These are phyloP conservation scores for Pythium graminicola DNA, from an alignment of 352 stramenopile species.

Conservation along the genomic window DNA sequence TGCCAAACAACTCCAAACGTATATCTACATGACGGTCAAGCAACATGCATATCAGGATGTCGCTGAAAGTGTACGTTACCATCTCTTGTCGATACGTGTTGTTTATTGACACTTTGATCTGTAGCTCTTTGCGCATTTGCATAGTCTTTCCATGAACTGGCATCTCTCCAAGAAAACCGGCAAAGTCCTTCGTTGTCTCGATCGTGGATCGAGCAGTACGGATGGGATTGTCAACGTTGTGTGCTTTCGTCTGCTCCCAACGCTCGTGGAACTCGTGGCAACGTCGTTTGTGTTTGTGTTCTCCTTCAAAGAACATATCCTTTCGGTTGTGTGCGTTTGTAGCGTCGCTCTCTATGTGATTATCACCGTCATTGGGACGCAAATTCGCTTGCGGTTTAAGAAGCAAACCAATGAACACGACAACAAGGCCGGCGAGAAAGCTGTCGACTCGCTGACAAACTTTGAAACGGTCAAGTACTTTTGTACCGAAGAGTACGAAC, in stretches of 20 bases:
- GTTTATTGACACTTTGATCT: neutral
- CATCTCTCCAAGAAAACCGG: constrained; percentile 96
- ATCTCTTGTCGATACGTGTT: too few species aligned
- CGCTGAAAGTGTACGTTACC: constrained; percentile 52
- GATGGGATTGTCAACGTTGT: constrained; percentile 95
- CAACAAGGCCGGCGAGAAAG: constrained; percentile 95
- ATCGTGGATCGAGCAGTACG: constrained; percentile 79
- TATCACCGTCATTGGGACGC: constrained; percentile 80
- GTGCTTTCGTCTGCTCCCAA: constrained; percentile 94
- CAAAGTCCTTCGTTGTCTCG: constrained; percentile 90
- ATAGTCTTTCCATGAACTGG: constrained; percentile 95
- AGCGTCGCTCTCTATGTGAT: constrained; percentile 92
- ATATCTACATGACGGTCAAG: constrained; percentile 93
- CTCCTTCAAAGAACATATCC: constrained; percentile 89
- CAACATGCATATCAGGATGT: constrained; percentile 96
- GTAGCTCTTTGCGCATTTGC: constrained; percentile 91
- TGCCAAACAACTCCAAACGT: constrained; percentile 92
- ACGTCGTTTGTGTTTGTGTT: constrained; percentile 84
- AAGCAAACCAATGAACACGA: constrained; percentile 92
- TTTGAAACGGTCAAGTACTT: constrained; percentile 98
- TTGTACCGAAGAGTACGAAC: constrained; percentile 91
- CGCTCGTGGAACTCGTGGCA: constrained; percentile 92
- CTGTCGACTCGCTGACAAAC: constrained; percentile 95
- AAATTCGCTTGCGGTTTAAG: constrained; percentile 80
- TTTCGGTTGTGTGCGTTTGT: constrained; percentile 83